Percentiles rank a stretch among this genome's conserved stretches.
phyloP scores from a whole-genome alignment of 2,329 filamentous ascomycete species.

The Parascedosporium putredinis region DNA sequence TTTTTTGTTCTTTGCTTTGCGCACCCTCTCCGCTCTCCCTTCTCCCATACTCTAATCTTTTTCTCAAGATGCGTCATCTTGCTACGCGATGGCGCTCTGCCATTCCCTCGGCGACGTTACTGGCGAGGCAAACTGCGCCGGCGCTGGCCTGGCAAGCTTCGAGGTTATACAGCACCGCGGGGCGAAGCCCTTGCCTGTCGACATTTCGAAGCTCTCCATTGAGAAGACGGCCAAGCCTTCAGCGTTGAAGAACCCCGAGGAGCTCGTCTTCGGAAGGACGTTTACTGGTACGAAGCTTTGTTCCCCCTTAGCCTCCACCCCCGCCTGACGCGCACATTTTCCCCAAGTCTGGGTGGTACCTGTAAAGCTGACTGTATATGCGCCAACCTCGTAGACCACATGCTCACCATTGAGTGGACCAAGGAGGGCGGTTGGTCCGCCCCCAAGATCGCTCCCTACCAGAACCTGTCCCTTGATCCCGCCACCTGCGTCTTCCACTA shows the following conservation, averaged over 20 bases:
- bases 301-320: too few species aligned
- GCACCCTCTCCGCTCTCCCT: not conserved
- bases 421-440: slow-evolving; percentile 71
- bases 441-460: slow-evolving; percentile 82
- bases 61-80: slow-evolving; percentile 3
- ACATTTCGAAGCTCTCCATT: slow-evolving; percentile 66
- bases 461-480: slow-evolving; percentile 93
- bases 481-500: slow-evolving; percentile 98
- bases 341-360: too few species aligned
- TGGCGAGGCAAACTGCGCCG: slow-evolving; percentile 4
- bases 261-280: slow-evolving; percentile 79
- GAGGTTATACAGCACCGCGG: slow-evolving; percentile 43
- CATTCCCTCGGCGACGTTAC: not conserved
- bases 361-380: too few species aligned
- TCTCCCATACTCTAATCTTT: too few species aligned
- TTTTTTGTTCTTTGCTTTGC: too few species aligned
- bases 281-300: slow-evolving; percentile 62
- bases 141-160: slow-evolving; percentile 17
- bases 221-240: slow-evolving; percentile 69
- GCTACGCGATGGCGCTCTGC: slow-evolving; percentile 5
- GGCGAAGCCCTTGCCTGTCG: slow-evolving; percentile 48
- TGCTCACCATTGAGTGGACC: slow-evolving; percentile 93
- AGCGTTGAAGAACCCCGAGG: slow-evolving; percentile 59
- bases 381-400: too few species aligned
- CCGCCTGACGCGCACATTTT: too few species aligned